Evolutionary conservation across 495 filamentous ascomycete species (phyloP).

Genomic region (Sabuloglossum arenarium): DNA sequence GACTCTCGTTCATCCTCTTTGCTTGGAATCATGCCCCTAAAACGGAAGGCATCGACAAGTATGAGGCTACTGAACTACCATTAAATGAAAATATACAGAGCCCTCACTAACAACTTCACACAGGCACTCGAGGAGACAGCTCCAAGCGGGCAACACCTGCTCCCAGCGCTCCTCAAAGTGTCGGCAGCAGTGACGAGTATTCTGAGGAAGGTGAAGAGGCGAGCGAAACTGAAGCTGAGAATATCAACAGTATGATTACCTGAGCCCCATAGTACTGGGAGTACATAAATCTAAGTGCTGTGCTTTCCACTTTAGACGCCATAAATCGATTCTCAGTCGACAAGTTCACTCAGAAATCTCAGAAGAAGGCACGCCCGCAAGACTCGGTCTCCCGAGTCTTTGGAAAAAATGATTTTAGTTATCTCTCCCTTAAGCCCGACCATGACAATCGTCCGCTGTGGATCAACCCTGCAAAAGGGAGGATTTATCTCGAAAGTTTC

Average conservation of each 20-base stretch:
- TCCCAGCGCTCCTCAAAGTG: constrained; percentile 39
- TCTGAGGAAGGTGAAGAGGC: constrained; percentile 36
- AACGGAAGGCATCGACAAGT: constrained; percentile 54
- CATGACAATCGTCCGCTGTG: constrained; percentile 76
- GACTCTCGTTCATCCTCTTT: background rate
- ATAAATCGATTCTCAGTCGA: constrained; percentile 15
- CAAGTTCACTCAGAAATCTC: constrained; percentile 3
- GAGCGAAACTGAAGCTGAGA: constrained; percentile 28
- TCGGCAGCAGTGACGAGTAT: constrained; percentile 50
- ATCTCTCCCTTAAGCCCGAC: constrained; percentile 63
- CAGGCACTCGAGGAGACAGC: constrained; percentile 28
- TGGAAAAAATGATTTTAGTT: constrained; percentile 59
- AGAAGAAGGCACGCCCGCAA: background rate
- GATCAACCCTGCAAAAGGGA: constrained; percentile 68
- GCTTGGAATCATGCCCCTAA: constrained; percentile 37
- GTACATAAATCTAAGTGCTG: background rate
- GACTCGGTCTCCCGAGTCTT: constrained; percentile 18
- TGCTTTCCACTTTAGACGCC: constrained; percentile 8
- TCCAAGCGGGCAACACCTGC: constrained; percentile 50
- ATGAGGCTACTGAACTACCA: constrained; percentile 11
- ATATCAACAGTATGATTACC: constrained; percentile 7
- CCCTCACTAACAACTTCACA: constrained; percentile 22
- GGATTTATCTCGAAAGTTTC: constrained; percentile 92
- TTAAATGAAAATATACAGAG: constrained; percentile 13
- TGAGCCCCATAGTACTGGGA: background rate